Evolutionary conservation across 495 filamentous ascomycete genomes (phyloP).

Genomic region (Sordaria brevicollis): DNA sequence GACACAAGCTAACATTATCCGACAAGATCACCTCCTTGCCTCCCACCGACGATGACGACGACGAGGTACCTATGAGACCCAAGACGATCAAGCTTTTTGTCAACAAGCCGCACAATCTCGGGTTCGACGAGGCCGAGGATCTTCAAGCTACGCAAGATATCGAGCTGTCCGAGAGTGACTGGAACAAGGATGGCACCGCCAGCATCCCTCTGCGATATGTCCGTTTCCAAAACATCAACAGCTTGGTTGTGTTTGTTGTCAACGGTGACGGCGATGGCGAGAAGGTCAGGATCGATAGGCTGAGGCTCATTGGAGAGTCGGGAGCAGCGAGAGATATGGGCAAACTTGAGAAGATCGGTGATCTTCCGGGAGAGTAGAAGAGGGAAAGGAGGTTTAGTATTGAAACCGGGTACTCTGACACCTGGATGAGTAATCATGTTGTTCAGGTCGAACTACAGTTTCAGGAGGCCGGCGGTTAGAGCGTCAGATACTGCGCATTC

Average conservation of each 20-base stretch:
- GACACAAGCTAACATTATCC: slow-evolving; percentile 6
- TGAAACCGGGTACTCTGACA: background rate
- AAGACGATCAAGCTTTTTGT: slow-evolving; percentile 72
- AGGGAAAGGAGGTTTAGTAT: background rate
- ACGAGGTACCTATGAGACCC: slow-evolving; percentile 76
- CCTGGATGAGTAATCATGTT: background rate
- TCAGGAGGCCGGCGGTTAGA: background rate
- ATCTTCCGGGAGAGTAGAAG: slow-evolving; percentile 54
- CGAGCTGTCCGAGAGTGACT: slow-evolving; percentile 61
- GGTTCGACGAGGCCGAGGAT: slow-evolving; percentile 93
- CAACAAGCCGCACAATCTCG: slow-evolving; percentile 78
- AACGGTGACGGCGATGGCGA: slow-evolving; percentile 77
- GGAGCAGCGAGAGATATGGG: slow-evolving; percentile 88
- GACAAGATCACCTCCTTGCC: slow-evolving; percentile 72
- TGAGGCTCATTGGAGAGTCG: slow-evolving; percentile 82
- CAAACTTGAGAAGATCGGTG: slow-evolving; percentile 90
- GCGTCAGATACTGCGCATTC: background rate
- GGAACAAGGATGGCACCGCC: slow-evolving; percentile 85
- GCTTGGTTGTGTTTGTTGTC: slow-evolving; percentile 78
- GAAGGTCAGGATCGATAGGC: slow-evolving; percentile 74
- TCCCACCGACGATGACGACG: slow-evolving; percentile 41
- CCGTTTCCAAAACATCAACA: slow-evolving; percentile 90
- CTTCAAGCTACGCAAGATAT: slow-evolving; percentile 67
- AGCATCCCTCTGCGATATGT: slow-evolving; percentile 80
- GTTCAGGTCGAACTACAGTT: background rate